phyloP scores from a whole-genome alignment of 305 asterid species.

The Fraxinus angustifolia region DNA sequence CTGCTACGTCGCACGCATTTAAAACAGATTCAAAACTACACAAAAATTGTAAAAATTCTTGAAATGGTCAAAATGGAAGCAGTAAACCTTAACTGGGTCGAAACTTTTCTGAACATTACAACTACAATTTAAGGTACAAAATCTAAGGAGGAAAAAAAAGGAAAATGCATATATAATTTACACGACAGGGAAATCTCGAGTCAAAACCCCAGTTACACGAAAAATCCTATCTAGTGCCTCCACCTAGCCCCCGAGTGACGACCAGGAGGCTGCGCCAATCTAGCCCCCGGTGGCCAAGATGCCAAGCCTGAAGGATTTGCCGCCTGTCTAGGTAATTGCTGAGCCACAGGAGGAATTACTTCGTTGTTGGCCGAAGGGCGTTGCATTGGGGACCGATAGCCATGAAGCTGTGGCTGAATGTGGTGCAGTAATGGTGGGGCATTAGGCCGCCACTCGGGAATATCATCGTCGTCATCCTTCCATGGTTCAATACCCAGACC shows the following conservation, averaged over 20 bases:
- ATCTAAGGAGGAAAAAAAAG: no score
- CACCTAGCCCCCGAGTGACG: constrained; percentile 36
- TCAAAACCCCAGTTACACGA: neutral
- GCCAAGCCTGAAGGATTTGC: constrained; percentile 9
- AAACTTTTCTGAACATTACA: neutral
- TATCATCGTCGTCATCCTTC: constrained; percentile 86
- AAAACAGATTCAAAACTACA: neutral
- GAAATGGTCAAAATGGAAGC: neutral
- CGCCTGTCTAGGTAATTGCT: neutral
- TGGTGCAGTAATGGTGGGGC: constrained; percentile 29
- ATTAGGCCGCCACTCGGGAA: constrained; percentile 90
- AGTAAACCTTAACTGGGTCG: neutral
- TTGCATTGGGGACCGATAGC: constrained; percentile 26
- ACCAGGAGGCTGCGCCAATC: constrained; percentile 36
- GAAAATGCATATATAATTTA: constrained; percentile 25
- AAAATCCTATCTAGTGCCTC: constrained; percentile 26
- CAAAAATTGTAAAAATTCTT: neutral
- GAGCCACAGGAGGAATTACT: constrained; percentile 4
- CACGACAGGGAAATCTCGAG: neutral
- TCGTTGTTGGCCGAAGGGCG: constrained; percentile 16
- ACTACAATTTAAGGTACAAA: neutral
- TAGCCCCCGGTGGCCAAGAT: constrained; percentile 25
- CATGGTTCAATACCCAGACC: constrained; percentile 61
- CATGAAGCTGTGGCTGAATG: constrained; percentile 21
- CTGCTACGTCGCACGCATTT: neutral